Base-by-base conservation (phyloP, 176 grass and related monocot species). In the Bothriochloa decipiens region DNA sequence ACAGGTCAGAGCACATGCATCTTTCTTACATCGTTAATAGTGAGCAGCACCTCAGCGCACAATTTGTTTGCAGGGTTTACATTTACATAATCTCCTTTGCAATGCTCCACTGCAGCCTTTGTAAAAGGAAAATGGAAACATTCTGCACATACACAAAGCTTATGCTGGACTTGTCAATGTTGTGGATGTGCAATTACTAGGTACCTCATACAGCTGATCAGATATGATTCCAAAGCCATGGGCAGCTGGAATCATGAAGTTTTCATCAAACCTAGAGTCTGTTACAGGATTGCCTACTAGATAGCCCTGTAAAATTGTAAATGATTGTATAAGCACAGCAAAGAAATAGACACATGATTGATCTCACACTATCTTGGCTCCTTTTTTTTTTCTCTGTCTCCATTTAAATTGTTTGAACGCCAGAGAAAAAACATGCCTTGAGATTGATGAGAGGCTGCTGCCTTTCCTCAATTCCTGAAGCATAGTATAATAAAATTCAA, bases 231-330 rank as follows among this genome's bases (percentile, higher is more conserved):
- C 58, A 26, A 25, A 26, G 8, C 9, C 22, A 62, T 62, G 58
- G 12, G 58, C 1, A 26, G 22, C 22, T 62, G 58, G 58, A 62
- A 72, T 72, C 43, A 4, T 4, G 15, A 2, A 72, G 41, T 72
- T 72, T 0, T 9, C 13, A 27, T 72, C 70, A 3, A 72, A 27
- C n/a, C 8, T 28, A 25, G 43, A 13, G 25, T 42, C 70, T 26
- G 70, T 72, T 15, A 25, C 0, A 47, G 70, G 70, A 25, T 72
- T 46, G 40, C 70, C 70, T 14, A 72, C 70, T 47, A 72, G 6
- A 72, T 72, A 72, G 41, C 70, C 70, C 70, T 72, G 70, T 25
- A 28, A n/a, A 57, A 22, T 8, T 65, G 23, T 13, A 64, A 28
- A 27, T 14, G 4, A 6, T 64, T 27, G 61, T 27, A 64, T 35